A percentile compares a stretch with the other conserved stretches of the same genome.
These are phyloP conservation scores for Xylaria sp. DNA, from an alignment of 495 filamentous ascomycete species.

Conservation along the genomic window DNA sequence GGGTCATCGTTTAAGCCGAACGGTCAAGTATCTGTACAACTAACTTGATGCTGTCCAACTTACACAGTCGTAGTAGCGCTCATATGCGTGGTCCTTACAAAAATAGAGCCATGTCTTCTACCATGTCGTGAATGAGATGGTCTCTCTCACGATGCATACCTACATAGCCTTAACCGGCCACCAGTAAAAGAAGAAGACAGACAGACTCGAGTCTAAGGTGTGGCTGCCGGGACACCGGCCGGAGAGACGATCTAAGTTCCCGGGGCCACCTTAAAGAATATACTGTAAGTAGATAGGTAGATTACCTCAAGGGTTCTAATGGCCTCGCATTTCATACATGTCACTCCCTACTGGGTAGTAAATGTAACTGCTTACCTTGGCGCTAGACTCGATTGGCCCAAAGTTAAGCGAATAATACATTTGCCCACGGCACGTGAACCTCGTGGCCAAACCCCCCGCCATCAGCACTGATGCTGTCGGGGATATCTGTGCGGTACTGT, in stretches of 20 bases:
- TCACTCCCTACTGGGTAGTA: not conserved
- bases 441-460: conserved; percentile 6
- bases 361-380: not conserved
- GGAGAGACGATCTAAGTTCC: conserved; percentile 1
- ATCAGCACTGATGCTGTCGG: conserved; percentile 2
- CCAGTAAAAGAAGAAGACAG: not conserved
- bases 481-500: not conserved
- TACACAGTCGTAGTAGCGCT: not conserved
- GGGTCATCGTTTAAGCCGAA: conserved; percentile 25
- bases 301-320: not conserved
- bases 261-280: not conserved
- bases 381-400: conserved; percentile 11
- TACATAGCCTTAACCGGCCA: not conserved
- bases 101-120: not conserved
- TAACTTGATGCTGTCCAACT: not conserved
- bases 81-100: not conserved
- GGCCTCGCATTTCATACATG: not conserved
- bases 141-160: not conserved
- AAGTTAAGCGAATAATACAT: conserved; percentile 13
- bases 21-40: conserved; percentile 5
- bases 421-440: conserved; percentile 7
- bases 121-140: not conserved
- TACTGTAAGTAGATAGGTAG: not conserved
- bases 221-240: conserved; percentile 4
- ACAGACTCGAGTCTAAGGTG: not conserved